Base-by-base conservation (phyloP, 768 basidiomycete genomes). In the Epithele typhae region DNA sequence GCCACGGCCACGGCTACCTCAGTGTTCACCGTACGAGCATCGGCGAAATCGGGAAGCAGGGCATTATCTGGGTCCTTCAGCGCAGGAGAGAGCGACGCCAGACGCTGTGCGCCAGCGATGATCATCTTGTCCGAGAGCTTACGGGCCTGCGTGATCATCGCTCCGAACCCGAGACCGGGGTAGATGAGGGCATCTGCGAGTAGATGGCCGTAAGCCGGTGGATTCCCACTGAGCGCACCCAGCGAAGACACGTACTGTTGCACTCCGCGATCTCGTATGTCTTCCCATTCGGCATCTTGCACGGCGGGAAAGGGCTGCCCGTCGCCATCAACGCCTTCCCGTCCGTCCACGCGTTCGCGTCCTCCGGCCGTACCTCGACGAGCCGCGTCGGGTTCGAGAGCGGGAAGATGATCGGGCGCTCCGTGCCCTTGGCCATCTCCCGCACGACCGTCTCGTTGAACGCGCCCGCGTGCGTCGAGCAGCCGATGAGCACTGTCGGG, bases 401-500 rank as follows among this genome's bases (percentile, higher is more conserved):
- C 14, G 91, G 88, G 57, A 92, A 74, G 52, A 94, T 88, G 57
- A 92, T 85, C 0, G 91, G 91, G 49, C 84, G 68, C 19, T 86
- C 84, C 34, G 76, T 76, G 40, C 77, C 71, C 52, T 76, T 78
- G 23, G 77, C 73, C 88, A 93, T 84, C 22, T 76, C 74, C 59
- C 71, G 70, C 25, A 89, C 68, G 33, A 90, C 70, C 46, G 85
- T 81, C 66, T 88, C 77, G 4, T 76, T 83, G 66, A 95, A 95
- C 24, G 82, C 86, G 4, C 87, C 84, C 17, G 78, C 73, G 40
- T 78, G 73, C 2, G 91, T 92, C 46, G 87, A 91, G 48, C 84
- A 87, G 24, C 92, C 92, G 52, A 95, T 87, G 37, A 95, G 63
- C 10, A 91, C 77, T 1, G 91, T 95, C 19, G 92, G 90, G 57